Percentiles rank a stretch among this genome's conserved stretches.
Conservation (phyloP, 805 yeast genomes). For the Saccharomycopsis microspora region DNA sequence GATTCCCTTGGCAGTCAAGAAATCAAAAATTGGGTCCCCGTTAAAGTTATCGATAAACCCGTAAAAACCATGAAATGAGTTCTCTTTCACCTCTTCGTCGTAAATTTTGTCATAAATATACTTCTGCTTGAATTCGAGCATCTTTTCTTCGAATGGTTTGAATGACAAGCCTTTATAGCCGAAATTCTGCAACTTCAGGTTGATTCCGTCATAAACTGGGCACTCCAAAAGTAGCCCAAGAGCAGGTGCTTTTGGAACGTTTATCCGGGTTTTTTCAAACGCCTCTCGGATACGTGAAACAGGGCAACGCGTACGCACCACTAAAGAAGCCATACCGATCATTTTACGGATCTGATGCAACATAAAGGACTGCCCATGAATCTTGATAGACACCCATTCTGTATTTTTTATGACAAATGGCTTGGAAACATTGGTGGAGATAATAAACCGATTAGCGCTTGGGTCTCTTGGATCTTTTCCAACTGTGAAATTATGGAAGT, state of each 20-base stretch:
- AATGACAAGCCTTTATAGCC: slow-evolving; percentile 72
- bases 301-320: slow-evolving; percentile 82
- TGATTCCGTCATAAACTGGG: slow-evolving; percentile 85
- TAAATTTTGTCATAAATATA: slow-evolving; percentile 88
- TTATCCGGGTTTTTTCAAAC: slow-evolving; percentile 61
- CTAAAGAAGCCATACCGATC: slow-evolving; percentile 89
- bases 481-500: slow-evolving; percentile 80
- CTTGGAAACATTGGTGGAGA: slow-evolving; percentile 63
- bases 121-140: slow-evolving; percentile 79
- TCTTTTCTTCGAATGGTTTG: slow-evolving; percentile 49
- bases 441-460: slow-evolving; percentile 77
- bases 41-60: slow-evolving; percentile 78
- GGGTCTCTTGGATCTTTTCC: slow-evolving; percentile 80
- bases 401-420: slow-evolving; percentile 90
- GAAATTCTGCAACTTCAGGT: slow-evolving; percentile 53
- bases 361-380: slow-evolving; percentile 98
- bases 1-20: slow-evolving; percentile 21
- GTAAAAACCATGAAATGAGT: slow-evolving; percentile 83
- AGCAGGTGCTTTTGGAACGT: slow-evolving; percentile 97
- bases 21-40: slow-evolving; percentile 53
- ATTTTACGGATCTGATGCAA: slow-evolving; percentile 95
- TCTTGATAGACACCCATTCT: slow-evolving; percentile 92
- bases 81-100: slow-evolving; percentile 78
- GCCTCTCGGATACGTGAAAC: slow-evolving; percentile 63
- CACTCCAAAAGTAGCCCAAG: slow-evolving; percentile 81